These are phyloP conservation scores for Sclerotinia trifoliorum DNA, from an alignment of 2,329 filamentous ascomycete genomes.

Conservation along the genomic window DNA sequence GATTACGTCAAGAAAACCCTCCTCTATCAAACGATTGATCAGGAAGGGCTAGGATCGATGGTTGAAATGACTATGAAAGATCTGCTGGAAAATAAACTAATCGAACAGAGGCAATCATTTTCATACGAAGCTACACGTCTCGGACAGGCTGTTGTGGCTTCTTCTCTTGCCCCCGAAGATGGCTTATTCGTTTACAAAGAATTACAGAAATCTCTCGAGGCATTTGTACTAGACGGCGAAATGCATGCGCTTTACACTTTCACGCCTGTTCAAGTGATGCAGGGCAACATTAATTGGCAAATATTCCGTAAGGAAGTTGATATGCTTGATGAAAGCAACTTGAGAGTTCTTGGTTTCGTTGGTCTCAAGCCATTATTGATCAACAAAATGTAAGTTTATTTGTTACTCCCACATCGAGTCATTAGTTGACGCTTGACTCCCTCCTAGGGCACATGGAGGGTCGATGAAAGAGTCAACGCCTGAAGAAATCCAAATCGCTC, in stretches of 20 bases:
- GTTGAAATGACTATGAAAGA: slow-evolving; percentile 60
- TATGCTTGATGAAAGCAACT: slow-evolving; percentile 65
- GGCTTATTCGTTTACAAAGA: slow-evolving; percentile 72
- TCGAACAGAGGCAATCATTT: slow-evolving; percentile 50
- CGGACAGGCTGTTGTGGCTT: slow-evolving; percentile 69
- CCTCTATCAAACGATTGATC: slow-evolving; percentile 56
- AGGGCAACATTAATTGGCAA: slow-evolving; percentile 64
- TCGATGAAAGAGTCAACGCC: slow-evolving; percentile 60
- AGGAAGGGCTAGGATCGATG: slow-evolving; percentile 50
- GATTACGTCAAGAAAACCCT: slow-evolving; percentile 70
- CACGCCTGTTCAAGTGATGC: slow-evolving; percentile 64
- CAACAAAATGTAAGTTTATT: slow-evolving; percentile 59
- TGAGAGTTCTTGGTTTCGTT: slow-evolving; percentile 66
- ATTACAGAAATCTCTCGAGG: slow-evolving; percentile 62
- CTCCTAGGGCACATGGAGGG: slow-evolving; percentile 62
- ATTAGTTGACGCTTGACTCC: background rate
- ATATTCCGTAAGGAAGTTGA: slow-evolving; percentile 72
- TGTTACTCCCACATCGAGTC: background rate
- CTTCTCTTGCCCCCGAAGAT: slow-evolving; percentile 71
- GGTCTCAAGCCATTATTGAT: slow-evolving; percentile 67
- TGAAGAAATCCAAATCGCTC: slow-evolving; percentile 58
- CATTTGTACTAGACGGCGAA: slow-evolving; percentile 78
- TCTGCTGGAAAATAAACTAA: slow-evolving; percentile 54
- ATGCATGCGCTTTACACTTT: slow-evolving; percentile 79
- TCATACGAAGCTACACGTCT: slow-evolving; percentile 62